Base-by-base conservation (phyloP, 2,329 filamentous ascomycete species). In the Ceratocystis cubensis region DNA sequence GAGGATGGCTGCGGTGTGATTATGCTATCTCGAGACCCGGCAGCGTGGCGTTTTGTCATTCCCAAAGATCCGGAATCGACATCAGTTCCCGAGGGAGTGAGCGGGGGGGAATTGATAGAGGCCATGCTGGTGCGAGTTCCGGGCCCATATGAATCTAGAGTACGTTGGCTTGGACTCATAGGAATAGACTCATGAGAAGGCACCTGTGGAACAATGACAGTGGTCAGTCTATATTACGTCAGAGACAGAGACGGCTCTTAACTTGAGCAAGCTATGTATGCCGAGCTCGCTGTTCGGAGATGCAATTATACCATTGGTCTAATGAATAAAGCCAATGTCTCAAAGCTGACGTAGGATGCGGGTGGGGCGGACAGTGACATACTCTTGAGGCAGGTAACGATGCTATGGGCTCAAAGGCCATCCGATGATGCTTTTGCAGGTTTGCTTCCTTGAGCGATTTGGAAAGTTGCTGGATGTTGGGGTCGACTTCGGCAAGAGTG, bases 321-420 rank as follows among this genome's bases (percentile, higher is more conserved):
- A 15, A 41, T 3, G 25, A 63, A 45, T 20, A 37, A 17, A 20
- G 15, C 37, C 20, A 37, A 63, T 63, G 61, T 63, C 33, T 28
- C 15, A 37, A 53, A 30, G 28, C 13, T 15, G 22, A 53, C 8
- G 48, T 28, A 53, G 13, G 37, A 53, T 56, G 63, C 20, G 45
- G 63, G 13, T 30, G 25, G 67, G 63, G 65, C 62, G 65, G 37
- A n/a, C 33, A 63, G 66, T 66, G 67, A 82, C 88, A 76, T 85
- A 93, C 90, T 77, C 89, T 84, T 59, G 90, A 93, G 41, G 84
- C 82, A 46, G 94, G 93, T 64, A 97, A 80, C 45, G 94, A 97
- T 33, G 63, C 66, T 70, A 96, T 86, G 44, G 93, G 88, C 74
- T 96, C 92, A 73, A 92, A 97, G 56, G 88, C 63, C 59, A 67